A percentile compares a stretch with the other conserved stretches of the same genome.
Conservation (phyloP, 2,329 filamentous ascomycete species). For the Talaromyces funiculosus region DNA sequence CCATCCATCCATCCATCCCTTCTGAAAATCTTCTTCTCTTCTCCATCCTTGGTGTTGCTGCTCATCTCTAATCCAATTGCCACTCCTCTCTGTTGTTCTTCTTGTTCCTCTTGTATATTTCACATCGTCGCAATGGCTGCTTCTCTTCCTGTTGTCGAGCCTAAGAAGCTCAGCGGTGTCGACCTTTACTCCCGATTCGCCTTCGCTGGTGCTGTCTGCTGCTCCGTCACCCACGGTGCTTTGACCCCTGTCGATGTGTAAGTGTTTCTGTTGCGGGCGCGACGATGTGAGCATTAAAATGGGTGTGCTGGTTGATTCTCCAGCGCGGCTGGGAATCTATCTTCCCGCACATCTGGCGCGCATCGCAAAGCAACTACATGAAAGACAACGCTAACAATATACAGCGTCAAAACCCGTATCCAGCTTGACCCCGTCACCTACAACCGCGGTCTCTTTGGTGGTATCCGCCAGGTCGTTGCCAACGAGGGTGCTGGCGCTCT, state of each 20-base stretch:
- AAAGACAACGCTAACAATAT: slow-evolving; percentile 24
- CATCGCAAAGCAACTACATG: neutral
- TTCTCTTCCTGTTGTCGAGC: slow-evolving; percentile 29
- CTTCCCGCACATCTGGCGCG: neutral
- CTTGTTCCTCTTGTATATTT: slow-evolving; percentile 3
- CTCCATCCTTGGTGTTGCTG: neutral
- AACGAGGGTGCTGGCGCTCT: slow-evolving; percentile 83
- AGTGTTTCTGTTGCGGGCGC: slow-evolving; percentile 31
- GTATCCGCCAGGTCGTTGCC: slow-evolving; percentile 77
- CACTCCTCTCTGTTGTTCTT: slow-evolving; percentile 11
- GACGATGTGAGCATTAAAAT: neutral
- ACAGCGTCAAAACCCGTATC: slow-evolving; percentile 90
- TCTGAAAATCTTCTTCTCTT: slow-evolving; percentile 3
- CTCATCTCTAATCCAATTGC: neutral
- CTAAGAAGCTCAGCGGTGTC: slow-evolving; percentile 56
- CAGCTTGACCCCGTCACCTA: slow-evolving; percentile 86
- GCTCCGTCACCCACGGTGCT: slow-evolving; percentile 92
- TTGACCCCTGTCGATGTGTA: slow-evolving; percentile 99
- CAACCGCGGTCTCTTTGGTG: slow-evolving; percentile 80
- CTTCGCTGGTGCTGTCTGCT: slow-evolving; percentile 96
- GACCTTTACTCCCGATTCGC: slow-evolving; percentile 92
- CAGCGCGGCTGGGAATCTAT: neutral
- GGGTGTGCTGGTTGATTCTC: neutral
- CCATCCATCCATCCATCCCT: neutral
- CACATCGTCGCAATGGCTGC: slow-evolving; percentile 20